Conservation (phyloP, 2,329 filamentous ascomycete genomes). For the Pyricularia pennisetigena region DNA sequence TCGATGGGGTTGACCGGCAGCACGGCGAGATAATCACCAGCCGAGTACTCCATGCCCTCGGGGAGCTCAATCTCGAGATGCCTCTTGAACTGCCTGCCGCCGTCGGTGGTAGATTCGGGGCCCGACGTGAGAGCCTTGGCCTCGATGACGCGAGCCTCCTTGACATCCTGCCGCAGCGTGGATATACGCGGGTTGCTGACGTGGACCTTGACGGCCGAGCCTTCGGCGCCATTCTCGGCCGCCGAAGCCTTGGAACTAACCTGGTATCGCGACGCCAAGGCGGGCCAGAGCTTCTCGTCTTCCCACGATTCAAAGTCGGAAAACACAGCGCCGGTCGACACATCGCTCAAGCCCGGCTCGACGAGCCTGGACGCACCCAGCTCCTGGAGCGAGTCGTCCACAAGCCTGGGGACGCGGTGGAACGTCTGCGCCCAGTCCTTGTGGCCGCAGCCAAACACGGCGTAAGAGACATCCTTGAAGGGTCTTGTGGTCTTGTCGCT, state of each 20-base stretch:
- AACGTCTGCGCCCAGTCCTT: conserved; percentile 50
- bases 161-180: conserved; percentile 48
- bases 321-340: conserved; percentile 51
- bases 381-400: conserved; percentile 41
- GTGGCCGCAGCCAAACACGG: conserved; percentile 58
- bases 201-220: conserved; percentile 29
- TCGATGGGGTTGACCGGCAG: conserved; percentile 58
- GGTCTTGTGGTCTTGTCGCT: conserved; percentile 33
- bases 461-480: conserved; percentile 47
- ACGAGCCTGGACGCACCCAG: conserved; percentile 35
- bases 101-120: neutral
- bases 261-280: conserved; percentile 23
- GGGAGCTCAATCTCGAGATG: conserved; percentile 60
- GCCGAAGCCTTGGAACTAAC: conserved; percentile 18
- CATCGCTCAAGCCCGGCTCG: conserved; percentile 45
- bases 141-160: conserved; percentile 46
- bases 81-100: conserved; percentile 33
- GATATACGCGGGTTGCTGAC: conserved; percentile 42
- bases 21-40: conserved; percentile 67
- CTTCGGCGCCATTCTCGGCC: conserved; percentile 10
- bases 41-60: conserved; percentile 52
- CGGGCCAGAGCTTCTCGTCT: conserved; percentile 29
- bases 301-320: conserved; percentile 35
- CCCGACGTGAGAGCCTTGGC: conserved; percentile 33
- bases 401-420: conserved; percentile 51